A percentile compares a stretch with the other conserved stretches of the same genome.
These are phyloP conservation scores for Penicillium steckii DNA, from an alignment of 495 filamentous ascomycete species.

Conservation along the genomic window DNA sequence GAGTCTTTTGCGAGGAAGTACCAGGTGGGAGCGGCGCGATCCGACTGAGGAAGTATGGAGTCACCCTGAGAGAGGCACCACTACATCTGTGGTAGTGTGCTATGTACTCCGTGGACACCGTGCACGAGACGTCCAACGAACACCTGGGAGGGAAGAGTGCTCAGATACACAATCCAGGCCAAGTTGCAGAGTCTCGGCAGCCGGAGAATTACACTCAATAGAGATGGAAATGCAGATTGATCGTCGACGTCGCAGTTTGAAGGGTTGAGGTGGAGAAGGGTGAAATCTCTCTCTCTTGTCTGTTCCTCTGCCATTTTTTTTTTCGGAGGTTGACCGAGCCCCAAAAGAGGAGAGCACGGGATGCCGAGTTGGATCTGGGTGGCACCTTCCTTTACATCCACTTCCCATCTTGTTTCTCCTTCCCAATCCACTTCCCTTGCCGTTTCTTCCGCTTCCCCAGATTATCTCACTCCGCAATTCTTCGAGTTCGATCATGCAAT, in stretches of 20 bases:
- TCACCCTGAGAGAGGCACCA: not conserved
- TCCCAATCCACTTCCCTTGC: constrained; percentile 8
- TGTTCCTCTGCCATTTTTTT: too few species aligned
- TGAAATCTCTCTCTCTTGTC: too few species aligned
- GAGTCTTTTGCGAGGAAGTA: constrained; percentile 11
- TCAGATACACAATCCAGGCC: not conserved
- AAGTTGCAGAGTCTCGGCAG: not conserved
- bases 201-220: not conserved
- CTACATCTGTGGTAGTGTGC: too few species aligned
- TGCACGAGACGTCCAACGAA: not conserved
- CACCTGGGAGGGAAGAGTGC: not conserved
- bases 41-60: constrained; percentile 19
- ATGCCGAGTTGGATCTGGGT: too few species aligned
- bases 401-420: not conserved
- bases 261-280: not conserved
- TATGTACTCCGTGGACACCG: too few species aligned
- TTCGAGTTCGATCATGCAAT: constrained; percentile 26
- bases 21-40: constrained; percentile 6
- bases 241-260: not conserved
- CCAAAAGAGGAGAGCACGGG: constrained; percentile 6
- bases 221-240: not conserved
- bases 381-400: constrained; percentile 1
- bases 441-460: constrained; percentile 13
- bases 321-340: constrained; percentile 18
- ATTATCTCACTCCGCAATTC: constrained; percentile 5